phyloP scores from a whole-genome alignment of 768 basidiomycete genomes.

The Tylopilus sp. region DNA sequence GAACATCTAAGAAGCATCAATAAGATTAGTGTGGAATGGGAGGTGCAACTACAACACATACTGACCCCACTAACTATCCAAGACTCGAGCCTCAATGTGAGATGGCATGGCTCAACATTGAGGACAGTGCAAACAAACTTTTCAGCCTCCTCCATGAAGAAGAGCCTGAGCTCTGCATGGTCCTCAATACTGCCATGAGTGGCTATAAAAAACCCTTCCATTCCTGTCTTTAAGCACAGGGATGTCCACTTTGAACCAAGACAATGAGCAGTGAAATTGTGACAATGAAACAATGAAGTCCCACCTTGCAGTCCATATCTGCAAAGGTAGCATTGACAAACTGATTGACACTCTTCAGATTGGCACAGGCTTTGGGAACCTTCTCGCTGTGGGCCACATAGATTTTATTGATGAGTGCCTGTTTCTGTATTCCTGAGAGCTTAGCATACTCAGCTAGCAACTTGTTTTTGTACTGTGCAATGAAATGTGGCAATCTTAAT shows the following conservation, averaged over 20 bases:
- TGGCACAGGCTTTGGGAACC: no score
- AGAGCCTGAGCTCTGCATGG: not conserved
- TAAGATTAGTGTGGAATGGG: not conserved
- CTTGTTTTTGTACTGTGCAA: no score
- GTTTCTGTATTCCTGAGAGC: no score
- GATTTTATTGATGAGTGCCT: no score
- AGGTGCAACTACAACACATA: not conserved
- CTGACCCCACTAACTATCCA: not conserved
- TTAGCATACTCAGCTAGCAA: no score
- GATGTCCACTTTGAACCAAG: no score
- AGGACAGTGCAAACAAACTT: not conserved
- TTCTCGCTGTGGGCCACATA: no score
- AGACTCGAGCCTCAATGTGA: not conserved
- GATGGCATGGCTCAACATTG: not conserved
- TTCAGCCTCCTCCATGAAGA: not conserved
- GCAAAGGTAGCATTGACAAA: not conserved
- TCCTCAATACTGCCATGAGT: not conserved
- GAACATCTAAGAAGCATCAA: no score
- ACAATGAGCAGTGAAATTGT: no score
- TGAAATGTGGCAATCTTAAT: no score
- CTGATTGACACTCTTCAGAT: no score
- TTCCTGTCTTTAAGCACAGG: no score
- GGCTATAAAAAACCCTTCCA: not conserved
- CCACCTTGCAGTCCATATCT: not conserved
- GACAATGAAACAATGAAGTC: not conserved